These are phyloP conservation scores for Mortierella polycephala DNA, from an alignment of 371 early-diverging fungal genomes.

Conservation along the genomic window DNA sequence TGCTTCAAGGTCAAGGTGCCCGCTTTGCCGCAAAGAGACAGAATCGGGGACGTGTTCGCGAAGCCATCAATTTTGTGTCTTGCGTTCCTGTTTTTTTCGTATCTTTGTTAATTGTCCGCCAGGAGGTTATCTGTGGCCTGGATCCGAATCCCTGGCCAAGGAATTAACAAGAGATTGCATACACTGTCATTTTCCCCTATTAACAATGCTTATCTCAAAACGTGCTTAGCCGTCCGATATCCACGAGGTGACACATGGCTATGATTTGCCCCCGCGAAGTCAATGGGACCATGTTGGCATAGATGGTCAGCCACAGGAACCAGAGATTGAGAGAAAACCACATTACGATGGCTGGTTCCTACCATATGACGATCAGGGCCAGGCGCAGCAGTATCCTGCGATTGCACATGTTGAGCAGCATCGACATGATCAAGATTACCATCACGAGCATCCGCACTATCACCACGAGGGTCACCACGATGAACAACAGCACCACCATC, in stretches of 20 bases:
- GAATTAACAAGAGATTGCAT: conserved; percentile 1
- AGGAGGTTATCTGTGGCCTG: too few relatives aligned
- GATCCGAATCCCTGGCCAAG: not conserved
- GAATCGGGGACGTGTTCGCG: too few relatives aligned
- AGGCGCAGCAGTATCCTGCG: conserved; percentile 19
- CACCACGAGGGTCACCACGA: conserved; percentile 8
- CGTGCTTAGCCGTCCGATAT: conserved; percentile 43
- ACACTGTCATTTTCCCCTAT: not conserved
- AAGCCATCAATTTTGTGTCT: too few relatives aligned
- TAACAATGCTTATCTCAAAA: not conserved
- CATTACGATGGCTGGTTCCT: conserved; percentile 54
- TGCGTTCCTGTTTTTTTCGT: not conserved
- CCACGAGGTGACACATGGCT: conserved; percentile 50
- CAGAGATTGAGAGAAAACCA: conserved; percentile 17
- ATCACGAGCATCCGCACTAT: conserved; percentile 22
- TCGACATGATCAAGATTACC: conserved; percentile 6
- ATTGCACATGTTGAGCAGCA: conserved; percentile 7
- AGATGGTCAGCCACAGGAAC: conserved; percentile 26
- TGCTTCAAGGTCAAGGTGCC: too few relatives aligned
- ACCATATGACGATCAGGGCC: conserved; percentile 38
- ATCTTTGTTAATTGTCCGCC: too few relatives aligned
- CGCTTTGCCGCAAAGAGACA: too few relatives aligned
- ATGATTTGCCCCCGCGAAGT: conserved; percentile 36
- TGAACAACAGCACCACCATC: conserved; percentile 18
- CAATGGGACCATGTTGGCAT: conserved; percentile 47